These are phyloP conservation scores for Arthroderma uncinatum DNA, from an alignment of 2,329 filamentous ascomycete species.

Conservation along the genomic window DNA sequence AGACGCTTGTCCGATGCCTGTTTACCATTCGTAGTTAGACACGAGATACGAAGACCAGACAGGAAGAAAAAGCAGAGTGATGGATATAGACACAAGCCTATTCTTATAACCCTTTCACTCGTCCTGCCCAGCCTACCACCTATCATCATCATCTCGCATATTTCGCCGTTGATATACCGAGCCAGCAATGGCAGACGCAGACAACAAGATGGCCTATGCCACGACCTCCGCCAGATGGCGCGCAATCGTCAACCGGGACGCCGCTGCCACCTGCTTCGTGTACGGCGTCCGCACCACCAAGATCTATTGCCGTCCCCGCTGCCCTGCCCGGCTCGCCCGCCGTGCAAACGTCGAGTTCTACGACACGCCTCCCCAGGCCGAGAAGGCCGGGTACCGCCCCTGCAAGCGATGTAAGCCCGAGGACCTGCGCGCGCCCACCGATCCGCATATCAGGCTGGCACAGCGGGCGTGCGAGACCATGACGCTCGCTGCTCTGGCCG, in stretches of 20 bases:
- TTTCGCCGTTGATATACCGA: too few species aligned
- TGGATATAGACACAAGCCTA: not conserved
- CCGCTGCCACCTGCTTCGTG: slow-evolving; percentile 39
- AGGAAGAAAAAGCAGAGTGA: not conserved
- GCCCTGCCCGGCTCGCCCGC: slow-evolving; percentile 46
- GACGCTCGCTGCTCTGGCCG: slow-evolving; percentile 17
- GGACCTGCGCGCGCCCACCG: slow-evolving; percentile 18
- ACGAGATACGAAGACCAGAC: not conserved
- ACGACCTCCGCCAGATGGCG: slow-evolving; percentile 34
- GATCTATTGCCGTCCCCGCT: slow-evolving; percentile 48
- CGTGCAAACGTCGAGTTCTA: slow-evolving; percentile 48
- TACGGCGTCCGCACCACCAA: slow-evolving; percentile 47
- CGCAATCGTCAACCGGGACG: slow-evolving; percentile 37
- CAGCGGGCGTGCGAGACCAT: slow-evolving; percentile 26
- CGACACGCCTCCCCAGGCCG: slow-evolving; percentile 38
- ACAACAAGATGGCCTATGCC: slow-evolving; percentile 13
- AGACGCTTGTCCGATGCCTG: too few species aligned
- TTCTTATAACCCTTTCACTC: too few species aligned
- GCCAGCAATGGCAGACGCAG: not conserved
- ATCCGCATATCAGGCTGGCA: slow-evolving; percentile 25
- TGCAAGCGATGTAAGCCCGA: slow-evolving; percentile 48
- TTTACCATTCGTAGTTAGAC: not conserved
- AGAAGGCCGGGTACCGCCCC: slow-evolving; percentile 41
- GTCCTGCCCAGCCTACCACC: too few species aligned
- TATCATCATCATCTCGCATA: too few species aligned